phyloP scores from a whole-genome alignment of 306 rosid species.

The Vachellia pachyceras region DNA sequence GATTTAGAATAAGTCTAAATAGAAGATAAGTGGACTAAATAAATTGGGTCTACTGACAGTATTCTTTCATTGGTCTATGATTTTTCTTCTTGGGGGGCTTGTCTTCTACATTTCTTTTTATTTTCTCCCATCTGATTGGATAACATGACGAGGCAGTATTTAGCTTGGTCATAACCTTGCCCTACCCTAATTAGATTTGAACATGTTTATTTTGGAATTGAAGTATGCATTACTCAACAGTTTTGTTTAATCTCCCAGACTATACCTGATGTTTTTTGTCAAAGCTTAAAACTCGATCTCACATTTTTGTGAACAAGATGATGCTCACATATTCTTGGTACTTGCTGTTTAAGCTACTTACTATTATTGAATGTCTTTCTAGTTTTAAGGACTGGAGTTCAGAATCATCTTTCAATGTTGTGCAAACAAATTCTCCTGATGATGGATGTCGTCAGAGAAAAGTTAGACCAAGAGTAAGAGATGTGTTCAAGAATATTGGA shows the following conservation, averaged over 20 bases:
- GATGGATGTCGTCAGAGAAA: constrained; percentile 42
- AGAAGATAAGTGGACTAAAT: too few species aligned
- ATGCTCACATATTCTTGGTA: neutral
- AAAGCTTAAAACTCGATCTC: constrained; percentile 4
- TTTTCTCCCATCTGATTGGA: too few species aligned
- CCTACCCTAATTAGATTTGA: neutral
- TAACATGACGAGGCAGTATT: too few species aligned
- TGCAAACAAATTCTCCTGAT: constrained; percentile 36
- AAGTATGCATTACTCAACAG: neutral
- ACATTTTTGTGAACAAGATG: neutral
- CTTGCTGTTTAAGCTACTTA: neutral
- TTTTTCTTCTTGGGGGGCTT: too few species aligned
- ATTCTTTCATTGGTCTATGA: too few species aligned
- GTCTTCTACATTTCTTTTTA: too few species aligned
- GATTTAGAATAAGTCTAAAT: neutral
- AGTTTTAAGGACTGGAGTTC: constrained; percentile 69
- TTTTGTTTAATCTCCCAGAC: neutral
- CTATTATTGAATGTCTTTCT: constrained; percentile 31
- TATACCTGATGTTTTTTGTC: constrained; percentile 11
- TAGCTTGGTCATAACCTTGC: too few species aligned
- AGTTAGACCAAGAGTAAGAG: constrained; percentile 42
- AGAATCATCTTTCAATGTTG: constrained; percentile 52
- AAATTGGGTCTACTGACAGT: too few species aligned
- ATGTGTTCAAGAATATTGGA: constrained; percentile 43
- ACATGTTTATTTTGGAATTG: constrained; percentile 11